Evolutionary conservation across 805 yeast species (phyloP).

Genomic region (Cyberlindnera bimundalis): DNA sequence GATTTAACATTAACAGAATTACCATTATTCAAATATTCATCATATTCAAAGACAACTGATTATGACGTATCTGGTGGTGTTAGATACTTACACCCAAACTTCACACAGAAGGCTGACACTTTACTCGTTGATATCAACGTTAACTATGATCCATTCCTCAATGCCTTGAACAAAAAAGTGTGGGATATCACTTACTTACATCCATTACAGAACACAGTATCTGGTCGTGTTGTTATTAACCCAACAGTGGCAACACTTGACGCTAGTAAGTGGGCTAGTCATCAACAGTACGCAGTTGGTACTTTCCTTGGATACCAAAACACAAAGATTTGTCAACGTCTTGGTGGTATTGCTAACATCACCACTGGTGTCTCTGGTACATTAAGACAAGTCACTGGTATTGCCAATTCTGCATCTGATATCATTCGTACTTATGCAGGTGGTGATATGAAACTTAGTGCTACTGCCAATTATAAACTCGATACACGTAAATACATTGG

Average conservation of each 20-base stretch:
- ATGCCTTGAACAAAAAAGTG: constrained; percentile 43
- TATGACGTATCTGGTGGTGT: constrained; percentile 33
- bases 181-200: constrained; percentile 44
- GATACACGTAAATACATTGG: constrained; percentile 43
- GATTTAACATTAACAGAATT: constrained; percentile 37
- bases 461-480: constrained; percentile 36
- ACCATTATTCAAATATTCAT: constrained; percentile 29
- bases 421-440: constrained; percentile 53
- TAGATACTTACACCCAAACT: constrained; percentile 41
- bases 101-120: constrained; percentile 57
- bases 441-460: constrained; percentile 51
- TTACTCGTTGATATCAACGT: constrained; percentile 43
- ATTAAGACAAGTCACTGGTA: constrained; percentile 52
- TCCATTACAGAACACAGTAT: constrained; percentile 42
- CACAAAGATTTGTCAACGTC: constrained; percentile 25
- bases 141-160: constrained; percentile 46
- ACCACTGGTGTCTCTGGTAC: constrained; percentile 58
- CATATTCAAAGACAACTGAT: constrained; percentile 34
- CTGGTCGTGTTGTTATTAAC: constrained; percentile 45
- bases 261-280: constrained; percentile 45
- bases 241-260: constrained; percentile 47
- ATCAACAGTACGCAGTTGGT: constrained; percentile 47
- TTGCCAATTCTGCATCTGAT: constrained; percentile 52
- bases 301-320: constrained; percentile 47
- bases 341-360: constrained; percentile 25